phyloP scores from a whole-genome alignment of 208 protist species.

The Endotrypanum monterogeii region DNA sequence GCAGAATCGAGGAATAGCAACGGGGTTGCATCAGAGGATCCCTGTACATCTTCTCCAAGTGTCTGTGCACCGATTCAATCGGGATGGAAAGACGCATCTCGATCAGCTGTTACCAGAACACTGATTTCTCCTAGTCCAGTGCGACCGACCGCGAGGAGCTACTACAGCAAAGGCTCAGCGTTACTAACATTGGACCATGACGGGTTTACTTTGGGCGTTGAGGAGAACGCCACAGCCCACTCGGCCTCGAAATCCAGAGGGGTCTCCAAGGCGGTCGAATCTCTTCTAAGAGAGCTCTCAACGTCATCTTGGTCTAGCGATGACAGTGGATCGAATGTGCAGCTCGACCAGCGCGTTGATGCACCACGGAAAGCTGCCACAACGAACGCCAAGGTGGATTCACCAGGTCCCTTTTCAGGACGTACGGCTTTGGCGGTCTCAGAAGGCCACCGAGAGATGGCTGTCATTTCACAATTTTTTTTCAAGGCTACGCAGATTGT shows the following conservation, averaged over 20 bases:
- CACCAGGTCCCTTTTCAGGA: neutral
- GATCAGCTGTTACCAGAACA: neutral
- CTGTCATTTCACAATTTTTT: conserved; percentile 10
- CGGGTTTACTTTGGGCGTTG: neutral
- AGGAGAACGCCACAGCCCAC: neutral
- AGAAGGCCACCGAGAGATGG: neutral
- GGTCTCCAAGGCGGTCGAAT: conserved; percentile 21
- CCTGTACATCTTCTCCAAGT: neutral
- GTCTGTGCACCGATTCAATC: neutral
- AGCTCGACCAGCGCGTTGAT: neutral
- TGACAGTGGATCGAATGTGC: neutral
- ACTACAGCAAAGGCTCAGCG: neutral
- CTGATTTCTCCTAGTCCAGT: conserved; percentile 11
- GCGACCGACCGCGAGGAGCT: neutral
- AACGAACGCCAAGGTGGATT: neutral
- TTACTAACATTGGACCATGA: neutral
- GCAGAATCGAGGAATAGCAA: neutral
- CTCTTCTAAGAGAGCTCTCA: conserved; percentile 58
- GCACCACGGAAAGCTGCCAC: neutral
- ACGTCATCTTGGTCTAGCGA: conserved; percentile 71
- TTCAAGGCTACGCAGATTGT: conserved; percentile 18
- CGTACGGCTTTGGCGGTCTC: neutral
- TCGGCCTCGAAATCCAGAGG: neutral
- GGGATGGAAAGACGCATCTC: neutral
- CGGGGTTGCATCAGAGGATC: neutral